phyloP scores from a whole-genome alignment of 768 basidiomycete genomes.

The Suillus hirtellus region DNA sequence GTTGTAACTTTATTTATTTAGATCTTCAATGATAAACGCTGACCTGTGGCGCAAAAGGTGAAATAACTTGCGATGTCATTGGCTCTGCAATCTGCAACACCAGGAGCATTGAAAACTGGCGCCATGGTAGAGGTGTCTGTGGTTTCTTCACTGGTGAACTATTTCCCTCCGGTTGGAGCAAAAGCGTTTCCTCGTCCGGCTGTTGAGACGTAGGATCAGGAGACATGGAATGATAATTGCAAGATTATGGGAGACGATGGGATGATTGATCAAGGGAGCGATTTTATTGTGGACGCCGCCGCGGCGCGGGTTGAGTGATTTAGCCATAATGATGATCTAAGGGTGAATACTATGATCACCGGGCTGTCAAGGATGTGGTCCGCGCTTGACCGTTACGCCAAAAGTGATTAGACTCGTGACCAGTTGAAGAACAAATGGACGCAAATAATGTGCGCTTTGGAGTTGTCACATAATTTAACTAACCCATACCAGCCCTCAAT shows the following conservation, averaged over 20 bases:
- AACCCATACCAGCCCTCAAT: too few species aligned
- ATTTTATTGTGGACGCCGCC: not conserved
- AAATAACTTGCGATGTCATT: slow-evolving; percentile 70
- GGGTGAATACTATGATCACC: not conserved
- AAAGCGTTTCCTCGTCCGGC: slow-evolving; percentile 61
- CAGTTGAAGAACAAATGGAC: too few species aligned
- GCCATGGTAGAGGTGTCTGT: slow-evolving; percentile 63
- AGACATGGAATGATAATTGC: slow-evolving; percentile 12
- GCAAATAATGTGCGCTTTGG: too few species aligned
- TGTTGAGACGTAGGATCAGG: slow-evolving; percentile 4
- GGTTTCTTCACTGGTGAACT: slow-evolving; percentile 25
- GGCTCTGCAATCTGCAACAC: slow-evolving; percentile 76
- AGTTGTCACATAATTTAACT: too few species aligned
- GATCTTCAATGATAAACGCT: slow-evolving; percentile 16
- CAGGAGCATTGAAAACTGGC: slow-evolving; percentile 67
- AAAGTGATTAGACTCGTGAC: too few species aligned
- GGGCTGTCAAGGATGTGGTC: not conserved
- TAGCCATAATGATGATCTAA: not conserved
- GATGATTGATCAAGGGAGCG: too few species aligned
- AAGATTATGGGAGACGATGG: too few species aligned
- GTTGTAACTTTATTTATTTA: not conserved
- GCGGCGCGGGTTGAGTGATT: not conserved
- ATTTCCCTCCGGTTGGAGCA: slow-evolving; percentile 35
- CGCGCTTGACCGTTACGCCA: too few species aligned
- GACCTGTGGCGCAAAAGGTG: slow-evolving; percentile 69